These are phyloP conservation scores for Stylonectria norvegica DNA, from an alignment of 2,329 filamentous ascomycete species.

Conservation along the genomic window DNA sequence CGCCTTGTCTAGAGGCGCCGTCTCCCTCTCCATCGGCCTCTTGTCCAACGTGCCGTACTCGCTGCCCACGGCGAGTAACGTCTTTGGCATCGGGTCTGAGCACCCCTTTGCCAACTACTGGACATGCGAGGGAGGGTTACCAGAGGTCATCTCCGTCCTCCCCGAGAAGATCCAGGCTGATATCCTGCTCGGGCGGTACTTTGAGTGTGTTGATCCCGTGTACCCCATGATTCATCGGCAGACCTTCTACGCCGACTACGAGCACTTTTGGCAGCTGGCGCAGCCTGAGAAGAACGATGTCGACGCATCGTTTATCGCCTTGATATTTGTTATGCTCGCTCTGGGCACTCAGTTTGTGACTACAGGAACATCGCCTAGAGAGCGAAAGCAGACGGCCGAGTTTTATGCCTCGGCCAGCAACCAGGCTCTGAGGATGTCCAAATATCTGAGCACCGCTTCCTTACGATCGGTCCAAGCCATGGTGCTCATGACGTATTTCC, in stretches of 20 bases:
- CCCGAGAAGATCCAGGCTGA: conserved; percentile 75
- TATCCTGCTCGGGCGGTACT: conserved; percentile 61
- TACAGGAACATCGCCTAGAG: conserved; percentile 50
- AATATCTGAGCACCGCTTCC: conserved; percentile 72
- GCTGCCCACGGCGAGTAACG: conserved; percentile 66
- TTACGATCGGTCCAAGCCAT: conserved; percentile 73
- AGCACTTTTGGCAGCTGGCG: conserved; percentile 68
- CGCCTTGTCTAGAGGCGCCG: conserved; percentile 45
- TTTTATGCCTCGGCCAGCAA: conserved; percentile 80
- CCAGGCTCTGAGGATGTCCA: conserved; percentile 70
- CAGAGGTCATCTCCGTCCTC: conserved; percentile 71
- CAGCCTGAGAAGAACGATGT: conserved; percentile 54
- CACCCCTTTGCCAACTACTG: conserved; percentile 83
- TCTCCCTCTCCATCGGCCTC: conserved; percentile 57
- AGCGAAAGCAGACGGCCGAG: conserved; percentile 72
- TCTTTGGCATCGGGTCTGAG: conserved; percentile 76
- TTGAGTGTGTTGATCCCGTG: conserved; percentile 71
- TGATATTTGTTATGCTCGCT: conserved; percentile 75
- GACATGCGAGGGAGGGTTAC: conserved; percentile 72
- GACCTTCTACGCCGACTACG: conserved; percentile 74
- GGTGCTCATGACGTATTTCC: conserved; percentile 76
- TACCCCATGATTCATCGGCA: conserved; percentile 77
- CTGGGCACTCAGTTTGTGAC: conserved; percentile 74
- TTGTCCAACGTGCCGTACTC: conserved; percentile 73
- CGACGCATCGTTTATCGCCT: conserved; percentile 67